Evolutionary conservation across 176 grass and related monocot genomes (phyloP).

Genomic region (Juncus effusus): DNA sequence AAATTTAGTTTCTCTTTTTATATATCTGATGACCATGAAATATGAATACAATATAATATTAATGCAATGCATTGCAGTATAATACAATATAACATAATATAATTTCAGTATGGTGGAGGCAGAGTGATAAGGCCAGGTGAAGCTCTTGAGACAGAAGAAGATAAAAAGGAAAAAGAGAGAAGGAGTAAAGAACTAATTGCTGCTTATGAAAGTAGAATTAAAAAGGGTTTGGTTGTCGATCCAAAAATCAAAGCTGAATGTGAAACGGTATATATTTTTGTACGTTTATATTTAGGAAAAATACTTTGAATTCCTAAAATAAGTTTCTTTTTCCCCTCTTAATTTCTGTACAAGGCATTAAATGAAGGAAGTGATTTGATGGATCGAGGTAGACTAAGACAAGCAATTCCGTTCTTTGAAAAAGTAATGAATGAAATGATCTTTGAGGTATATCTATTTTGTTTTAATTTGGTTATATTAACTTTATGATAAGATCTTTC

Average conservation of each 20-base stretch:
- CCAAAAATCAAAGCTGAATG: conserved; percentile 40
- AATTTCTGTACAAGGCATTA: conserved; percentile 49
- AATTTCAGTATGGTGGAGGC: conserved; percentile 48
- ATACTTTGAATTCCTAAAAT: neutral
- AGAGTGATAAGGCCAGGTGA: conserved; percentile 44
- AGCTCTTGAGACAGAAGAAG: conserved; percentile 40
- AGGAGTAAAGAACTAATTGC: conserved; percentile 29
- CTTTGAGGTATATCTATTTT: conserved; percentile 65
- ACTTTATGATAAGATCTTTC: conserved; percentile 1
- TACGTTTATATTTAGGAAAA: conserved; percentile 2
- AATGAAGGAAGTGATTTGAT: conserved; percentile 79
- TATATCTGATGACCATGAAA: conserved; percentile 6
- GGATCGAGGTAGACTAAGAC: conserved; percentile 72
- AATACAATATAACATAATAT: neutral
- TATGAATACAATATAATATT: neutral
- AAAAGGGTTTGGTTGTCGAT: conserved; percentile 41
- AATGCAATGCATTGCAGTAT: neutral
- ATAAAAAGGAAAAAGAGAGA: conserved; percentile 30
- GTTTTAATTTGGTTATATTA: neutral
- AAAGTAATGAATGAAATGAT: conserved; percentile 75
- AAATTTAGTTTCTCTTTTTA: neutral
- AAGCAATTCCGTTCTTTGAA: conserved; percentile 84
- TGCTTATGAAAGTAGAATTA: conserved; percentile 34
- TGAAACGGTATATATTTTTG: conserved; percentile 31
- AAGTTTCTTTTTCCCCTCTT: conserved; percentile 14